Evolutionary conservation across 805 yeast species (phyloP), one percentile per base, ranked within the genome.

Genomic region (Saccharomyces paradoxus): DNA sequence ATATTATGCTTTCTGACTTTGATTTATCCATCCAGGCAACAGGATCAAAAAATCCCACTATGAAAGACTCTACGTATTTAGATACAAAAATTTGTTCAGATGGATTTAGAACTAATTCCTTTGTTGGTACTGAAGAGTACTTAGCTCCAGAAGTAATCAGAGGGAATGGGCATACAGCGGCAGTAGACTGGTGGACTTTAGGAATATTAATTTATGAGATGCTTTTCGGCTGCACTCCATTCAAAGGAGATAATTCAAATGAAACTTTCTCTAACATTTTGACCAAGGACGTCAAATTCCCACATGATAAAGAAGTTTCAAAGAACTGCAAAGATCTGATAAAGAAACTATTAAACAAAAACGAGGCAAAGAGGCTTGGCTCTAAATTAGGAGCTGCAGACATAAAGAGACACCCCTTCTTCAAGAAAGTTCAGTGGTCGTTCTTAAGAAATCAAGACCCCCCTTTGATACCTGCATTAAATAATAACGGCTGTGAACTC

Each of bases 181-280:
- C 98, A 0, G 99, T 94, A 17, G 99, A 94, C 70, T 94, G 99
- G 99, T 94, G 99, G 99, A 94, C 99, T 0, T 74, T 94, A 60
- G 99, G 99, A 3, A 90, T 94, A 22, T 78, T 94, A 63, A 75
- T 90, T 26, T 95, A 83, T 70, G 99, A 94, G 67, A 94, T 94
- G 99, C 73, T 94, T 24, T 91, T 82, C 70, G 98, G 98, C 1
- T 87, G 89, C 8, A 94, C 99, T 0, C 99, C 99, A 1, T 94
- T 92, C 73, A 94, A 94, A 72, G 99, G 99, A 6, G 76, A 81
- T 37, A 89, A 85, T 60, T 79, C 98, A 47, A 90, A 90, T 64
- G 84, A 84, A 61, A 94, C 99, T 0, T 94, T 94, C 68, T 83
- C 92, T 47, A 89, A 89, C 63, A 83, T 94, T 51, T 73, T 94